Evolutionary conservation across 2,329 filamentous ascomycete species (phyloP).

Genomic region (Penicillium sp.): DNA sequence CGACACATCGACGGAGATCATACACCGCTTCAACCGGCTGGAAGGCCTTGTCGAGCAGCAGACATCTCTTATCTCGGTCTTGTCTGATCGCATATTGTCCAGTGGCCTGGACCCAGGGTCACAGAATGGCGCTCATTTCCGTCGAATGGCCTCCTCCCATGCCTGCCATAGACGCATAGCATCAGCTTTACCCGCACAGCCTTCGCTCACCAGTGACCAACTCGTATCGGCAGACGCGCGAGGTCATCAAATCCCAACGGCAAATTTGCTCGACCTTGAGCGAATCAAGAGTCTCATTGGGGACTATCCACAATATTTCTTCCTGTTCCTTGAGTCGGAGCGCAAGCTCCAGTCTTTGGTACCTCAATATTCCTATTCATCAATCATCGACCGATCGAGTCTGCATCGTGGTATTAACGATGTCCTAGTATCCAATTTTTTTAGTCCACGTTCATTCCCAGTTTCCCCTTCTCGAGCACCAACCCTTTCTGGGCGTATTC

Average conservation of each 20-base stretch:
- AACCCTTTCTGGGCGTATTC: slow-evolving; percentile 6
- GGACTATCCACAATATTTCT: slow-evolving; percentile 20
- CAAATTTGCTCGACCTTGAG: slow-evolving; percentile 13
- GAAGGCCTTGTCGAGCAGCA: slow-evolving; percentile 18
- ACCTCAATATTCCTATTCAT: not conserved
- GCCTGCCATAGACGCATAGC: not conserved
- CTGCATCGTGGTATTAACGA: slow-evolving; percentile 6
- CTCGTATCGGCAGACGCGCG: not conserved
- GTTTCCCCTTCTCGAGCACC: slow-evolving; percentile 14
- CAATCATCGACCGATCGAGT: slow-evolving; percentile 3
- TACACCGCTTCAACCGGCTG: slow-evolving; percentile 15
- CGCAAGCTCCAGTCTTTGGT: slow-evolving; percentile 8
- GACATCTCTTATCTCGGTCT: slow-evolving; percentile 11
- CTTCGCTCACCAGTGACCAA: not conserved
- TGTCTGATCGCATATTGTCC: slow-evolving; percentile 11
- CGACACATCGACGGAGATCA: slow-evolving; percentile 14
- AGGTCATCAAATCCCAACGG: slow-evolving; percentile 15
- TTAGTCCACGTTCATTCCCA: slow-evolving; percentile 14
- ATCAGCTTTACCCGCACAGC: not conserved
- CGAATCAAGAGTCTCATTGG: slow-evolving; percentile 15
- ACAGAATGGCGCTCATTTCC: not conserved
- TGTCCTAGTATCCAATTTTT: slow-evolving; percentile 11
- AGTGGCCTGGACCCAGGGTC: not conserved
- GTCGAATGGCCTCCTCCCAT: not conserved
- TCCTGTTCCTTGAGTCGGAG: slow-evolving; percentile 14